Evolutionary conservation across 2,329 filamentous ascomycete species (phyloP).

Genomic region (Fusarium proliferatum): DNA sequence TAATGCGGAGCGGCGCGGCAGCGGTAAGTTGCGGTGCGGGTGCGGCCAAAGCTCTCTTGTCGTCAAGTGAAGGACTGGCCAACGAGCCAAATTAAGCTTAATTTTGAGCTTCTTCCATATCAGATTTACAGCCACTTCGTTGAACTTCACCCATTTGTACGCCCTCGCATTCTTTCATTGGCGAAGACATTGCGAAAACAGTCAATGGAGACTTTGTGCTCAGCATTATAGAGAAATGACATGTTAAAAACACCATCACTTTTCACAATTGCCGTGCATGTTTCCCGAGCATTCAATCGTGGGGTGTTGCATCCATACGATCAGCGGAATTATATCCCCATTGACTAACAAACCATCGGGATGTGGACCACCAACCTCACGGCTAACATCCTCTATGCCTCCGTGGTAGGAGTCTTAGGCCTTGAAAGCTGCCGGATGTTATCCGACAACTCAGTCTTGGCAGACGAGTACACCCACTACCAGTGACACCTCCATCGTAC

Average conservation of each 20-base stretch:
- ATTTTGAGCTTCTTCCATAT: constrained; percentile 17
- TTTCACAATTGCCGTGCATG: constrained; percentile 24
- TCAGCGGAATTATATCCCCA: constrained; percentile 12
- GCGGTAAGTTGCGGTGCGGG: neutral
- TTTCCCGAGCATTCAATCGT: constrained; percentile 16
- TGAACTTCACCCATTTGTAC: neutral
- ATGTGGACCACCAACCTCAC: constrained; percentile 8
- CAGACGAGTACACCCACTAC: constrained; percentile 10
- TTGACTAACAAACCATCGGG: constrained; percentile 4
- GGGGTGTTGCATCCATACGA: constrained; percentile 21
- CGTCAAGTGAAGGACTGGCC: neutral
- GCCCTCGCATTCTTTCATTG: neutral
- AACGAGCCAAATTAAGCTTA: constrained; percentile 17
- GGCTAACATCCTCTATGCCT: neutral
- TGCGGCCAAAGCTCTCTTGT: neutral
- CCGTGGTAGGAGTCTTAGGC: neutral
- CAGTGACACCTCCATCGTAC: neutral
- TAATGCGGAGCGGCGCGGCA: neutral
- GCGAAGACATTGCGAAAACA: neutral
- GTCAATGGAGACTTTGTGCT: neutral
- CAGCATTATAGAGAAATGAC: neutral
- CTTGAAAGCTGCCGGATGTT: neutral
- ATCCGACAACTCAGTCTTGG: constrained; percentile 1
- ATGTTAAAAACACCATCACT: neutral
- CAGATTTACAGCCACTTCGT: neutral